Percentiles rank a stretch among this genome's conserved stretches.
These are phyloP conservation scores for Posidonia australis DNA, from an alignment of 106 monocot species.

Conservation along the genomic window DNA sequence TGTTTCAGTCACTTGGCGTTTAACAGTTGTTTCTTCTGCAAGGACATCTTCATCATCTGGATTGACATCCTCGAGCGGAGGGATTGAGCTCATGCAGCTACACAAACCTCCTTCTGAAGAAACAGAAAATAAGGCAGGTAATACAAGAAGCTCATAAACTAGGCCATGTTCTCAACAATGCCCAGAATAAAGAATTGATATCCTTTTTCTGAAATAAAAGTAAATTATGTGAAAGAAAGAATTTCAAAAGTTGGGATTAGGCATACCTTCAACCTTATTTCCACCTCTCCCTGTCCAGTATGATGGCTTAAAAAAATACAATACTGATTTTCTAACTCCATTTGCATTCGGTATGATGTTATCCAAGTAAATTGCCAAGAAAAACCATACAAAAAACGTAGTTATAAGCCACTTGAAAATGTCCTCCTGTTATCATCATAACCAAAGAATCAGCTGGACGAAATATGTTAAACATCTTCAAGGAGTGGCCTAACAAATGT, in stretches of 20 bases:
- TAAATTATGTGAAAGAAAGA: background rate
- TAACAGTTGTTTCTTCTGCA: constrained; percentile 61
- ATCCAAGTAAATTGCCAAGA: constrained; percentile 83
- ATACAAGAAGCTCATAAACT: too few species aligned
- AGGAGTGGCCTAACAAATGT: background rate
- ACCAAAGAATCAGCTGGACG: background rate
- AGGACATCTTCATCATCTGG: constrained; percentile 90
- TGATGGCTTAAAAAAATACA: constrained; percentile 68
- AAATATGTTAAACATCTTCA: background rate
- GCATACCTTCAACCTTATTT: constrained; percentile 55
- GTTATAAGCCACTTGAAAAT: constrained; percentile 67
- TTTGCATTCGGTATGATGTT: constrained; percentile 69
- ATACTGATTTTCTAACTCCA: constrained; percentile 71
- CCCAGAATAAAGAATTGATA: background rate
- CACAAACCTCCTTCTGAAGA: constrained; percentile 63
- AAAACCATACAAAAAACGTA: constrained; percentile 77
- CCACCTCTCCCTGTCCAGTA: constrained; percentile 89
- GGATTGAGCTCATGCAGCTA: constrained; percentile 53
- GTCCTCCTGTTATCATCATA: constrained; percentile 40
- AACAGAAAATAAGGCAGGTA: background rate
- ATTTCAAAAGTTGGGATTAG: background rate
- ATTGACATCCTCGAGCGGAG: constrained; percentile 42
- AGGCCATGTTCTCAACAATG: background rate
- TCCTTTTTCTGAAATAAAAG: background rate
- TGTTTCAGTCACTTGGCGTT: constrained; percentile 24